Evolutionary conservation across 1,284 basidiomycete genomes (phyloP), one percentile per base, ranked within the genome.

Genomic region (Boletus sp.): DNA sequence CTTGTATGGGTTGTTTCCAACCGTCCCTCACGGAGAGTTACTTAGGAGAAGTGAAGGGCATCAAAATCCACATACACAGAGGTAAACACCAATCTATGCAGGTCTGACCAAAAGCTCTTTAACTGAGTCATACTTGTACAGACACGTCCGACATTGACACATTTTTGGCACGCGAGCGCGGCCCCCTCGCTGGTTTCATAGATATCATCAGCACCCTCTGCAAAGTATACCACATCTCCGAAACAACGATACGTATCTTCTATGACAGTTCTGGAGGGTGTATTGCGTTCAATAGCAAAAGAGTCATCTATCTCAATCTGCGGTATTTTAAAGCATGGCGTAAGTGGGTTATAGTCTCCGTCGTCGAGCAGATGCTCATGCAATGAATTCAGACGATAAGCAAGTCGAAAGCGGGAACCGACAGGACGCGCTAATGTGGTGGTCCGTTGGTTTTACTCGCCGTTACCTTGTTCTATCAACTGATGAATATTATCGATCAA

Each of bases 291-390:
- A 60, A 60, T 31, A 30, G 23, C 31, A 21, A 8, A 27, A 27
- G 55, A 47, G 38, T 6, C 33, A 58, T 60, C 31, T 58, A 51
- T 8, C 33, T 60, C n/a, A 60, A 60, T 23, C 33, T 60, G 27
- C 54, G 49, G 1, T 58, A 51, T 31, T 60, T 58, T n/a, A 33
- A 58, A 14, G 38, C n/a, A 10, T 58, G 55, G 54, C 58, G 58
- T 59, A 27, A 58, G 58, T 59, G 8, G 13, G 30, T 16, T 28
- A 17, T 2, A 46, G 25, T 38, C n/a, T 38, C 37, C 7, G 8
- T 30, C 28, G 23, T 0, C 1, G n/a, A 23, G 6, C 3, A 6
- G 25, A 25, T 44, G n/a, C 43, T 46, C 3, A 44, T 6, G 14
- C 43, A 8, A 23, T 25, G 23, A 14, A 5, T n/a, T 25, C 23